Base-by-base conservation (phyloP, 1,284 basidiomycete species). In the Xerocomus cyaneibrunnescens region DNA sequence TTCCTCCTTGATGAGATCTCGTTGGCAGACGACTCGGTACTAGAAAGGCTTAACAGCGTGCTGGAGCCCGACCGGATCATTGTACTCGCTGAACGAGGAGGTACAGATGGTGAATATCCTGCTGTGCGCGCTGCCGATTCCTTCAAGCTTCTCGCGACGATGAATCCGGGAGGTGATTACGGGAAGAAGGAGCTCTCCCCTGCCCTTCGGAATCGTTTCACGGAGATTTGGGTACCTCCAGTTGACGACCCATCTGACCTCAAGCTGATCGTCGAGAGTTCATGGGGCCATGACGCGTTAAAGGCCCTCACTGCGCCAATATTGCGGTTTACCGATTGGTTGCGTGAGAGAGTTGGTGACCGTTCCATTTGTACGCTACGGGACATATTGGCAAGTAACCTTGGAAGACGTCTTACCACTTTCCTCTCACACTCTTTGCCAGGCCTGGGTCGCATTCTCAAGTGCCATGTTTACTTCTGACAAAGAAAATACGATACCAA, bases 111-210 rank as follows among this genome's bases (percentile, higher is more conserved):
- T 13, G 85, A 87, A 34, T 77, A 87, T 55, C 82, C 88, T 19
- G 78, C 79, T 14, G 77, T 98, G 42, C 74, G 72, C 27, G 94
- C 92, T 2, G 67, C 75, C 13, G 70, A 76, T 3, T 72, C 73
- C 3, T 99, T 99, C 78, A 89, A 96, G 67, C 83, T 99, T 34
- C 77, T 98, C 0, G 95, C 97, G 1, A 99, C 97, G 0, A 99
- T 99, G 97, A 99, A 99, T 68, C 97, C 97, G 0, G 97, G 97
- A 31, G 97, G 97, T 32, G 97, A 99, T 68, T 99, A 97, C 62
- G 97, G 97, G 35, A 99, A 99, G 76, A 99, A 99, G 69, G 97
- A 99, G 68, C 78, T 99, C 4, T 98, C 95, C 1, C 96, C 96
- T 25, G 97, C 97, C 0, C 77, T 99, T 40, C 84, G 97, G 23